Percentiles rank a stretch among this genome's conserved stretches.
Evolutionary conservation across 202 grass and related monocot genomes (phyloP).

Genomic region (Elaeis oleifera): DNA sequence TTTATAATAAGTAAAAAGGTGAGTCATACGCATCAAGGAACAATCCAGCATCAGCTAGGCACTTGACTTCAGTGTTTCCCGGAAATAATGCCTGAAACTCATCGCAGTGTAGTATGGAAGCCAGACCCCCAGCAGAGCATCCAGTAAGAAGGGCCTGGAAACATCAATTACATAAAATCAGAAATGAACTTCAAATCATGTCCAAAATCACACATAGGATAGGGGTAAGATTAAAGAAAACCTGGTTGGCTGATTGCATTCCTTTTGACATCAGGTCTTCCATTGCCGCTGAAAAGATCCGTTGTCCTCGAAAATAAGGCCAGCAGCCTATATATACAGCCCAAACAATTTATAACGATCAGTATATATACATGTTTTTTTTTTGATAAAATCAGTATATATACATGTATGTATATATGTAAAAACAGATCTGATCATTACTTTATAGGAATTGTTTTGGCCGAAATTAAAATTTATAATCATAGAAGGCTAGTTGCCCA

Average conservation of each 20-base stretch:
- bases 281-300: slow-evolving; percentile 56
- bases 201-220: too few relatives aligned
- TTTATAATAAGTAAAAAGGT: too few relatives aligned
- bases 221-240: slow-evolving; percentile 1
- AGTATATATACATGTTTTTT: too few relatives aligned
- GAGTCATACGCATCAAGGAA: slow-evolving; percentile 72
- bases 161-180: not conserved
- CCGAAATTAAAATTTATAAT: too few relatives aligned
- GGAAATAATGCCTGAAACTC: slow-evolving; percentile 53
- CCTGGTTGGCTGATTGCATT: slow-evolving; percentile 47
- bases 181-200: not conserved
- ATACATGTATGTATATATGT: too few relatives aligned
- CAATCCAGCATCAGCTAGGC: slow-evolving; percentile 72
- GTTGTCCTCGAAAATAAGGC: slow-evolving; percentile 77
- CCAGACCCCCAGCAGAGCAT: slow-evolving; percentile 80
- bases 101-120: slow-evolving; percentile 75
- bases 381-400: too few relatives aligned
- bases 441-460: too few relatives aligned
- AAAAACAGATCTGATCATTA: slow-evolving; percentile 10
- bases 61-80: slow-evolving; percentile 47
- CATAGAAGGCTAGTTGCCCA: too few relatives aligned
- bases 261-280: slow-evolving; percentile 68
- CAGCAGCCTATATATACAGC: slow-evolving; percentile 6
- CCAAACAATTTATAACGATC: too few relatives aligned
- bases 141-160: slow-evolving; percentile 52